These are phyloP conservation scores for Mimosa pudica DNA, from an alignment of 306 rosid species.

Conservation along the genomic window DNA sequence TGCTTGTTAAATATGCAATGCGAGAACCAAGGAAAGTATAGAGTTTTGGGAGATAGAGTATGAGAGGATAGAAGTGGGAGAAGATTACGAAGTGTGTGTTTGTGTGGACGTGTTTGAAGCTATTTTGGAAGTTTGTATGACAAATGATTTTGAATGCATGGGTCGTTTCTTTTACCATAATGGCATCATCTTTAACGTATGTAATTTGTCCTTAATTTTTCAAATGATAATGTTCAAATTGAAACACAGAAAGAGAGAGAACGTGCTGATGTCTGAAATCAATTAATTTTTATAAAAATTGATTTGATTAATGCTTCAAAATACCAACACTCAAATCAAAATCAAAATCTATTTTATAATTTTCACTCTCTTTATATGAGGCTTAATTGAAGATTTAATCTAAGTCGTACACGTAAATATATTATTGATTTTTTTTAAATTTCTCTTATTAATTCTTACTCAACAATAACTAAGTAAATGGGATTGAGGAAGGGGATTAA, in stretches of 20 bases:
- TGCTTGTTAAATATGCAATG: not conserved
- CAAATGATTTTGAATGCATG: not conserved
- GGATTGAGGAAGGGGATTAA: too few species aligned
- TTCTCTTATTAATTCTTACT: too few species aligned
- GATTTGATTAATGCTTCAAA: not conserved
- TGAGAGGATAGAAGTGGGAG: conserved; percentile 3
- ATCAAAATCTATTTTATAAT: too few species aligned
- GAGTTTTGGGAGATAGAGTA: not conserved
- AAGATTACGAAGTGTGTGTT: not conserved
- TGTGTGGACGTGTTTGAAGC: conserved; percentile 6
- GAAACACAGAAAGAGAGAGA: too few species aligned
- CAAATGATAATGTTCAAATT: not conserved
- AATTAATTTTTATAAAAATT: not conserved
- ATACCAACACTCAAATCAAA: not conserved
- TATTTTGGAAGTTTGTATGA: not conserved
- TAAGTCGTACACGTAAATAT: too few species aligned
- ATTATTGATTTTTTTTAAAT: too few species aligned
- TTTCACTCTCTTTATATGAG: too few species aligned
- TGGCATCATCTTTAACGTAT: too few species aligned
- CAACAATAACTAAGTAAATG: too few species aligned
- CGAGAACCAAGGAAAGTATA: not conserved
- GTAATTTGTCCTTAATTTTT: too few species aligned
- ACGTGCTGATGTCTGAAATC: not conserved
- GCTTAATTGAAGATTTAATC: too few species aligned
- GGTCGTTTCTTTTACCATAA: not conserved